Evolutionary conservation across 2,329 filamentous ascomycete genomes (phyloP), one percentile per base, ranked within the genome.

Genomic region (Pseudogymnoascus sp.): DNA sequence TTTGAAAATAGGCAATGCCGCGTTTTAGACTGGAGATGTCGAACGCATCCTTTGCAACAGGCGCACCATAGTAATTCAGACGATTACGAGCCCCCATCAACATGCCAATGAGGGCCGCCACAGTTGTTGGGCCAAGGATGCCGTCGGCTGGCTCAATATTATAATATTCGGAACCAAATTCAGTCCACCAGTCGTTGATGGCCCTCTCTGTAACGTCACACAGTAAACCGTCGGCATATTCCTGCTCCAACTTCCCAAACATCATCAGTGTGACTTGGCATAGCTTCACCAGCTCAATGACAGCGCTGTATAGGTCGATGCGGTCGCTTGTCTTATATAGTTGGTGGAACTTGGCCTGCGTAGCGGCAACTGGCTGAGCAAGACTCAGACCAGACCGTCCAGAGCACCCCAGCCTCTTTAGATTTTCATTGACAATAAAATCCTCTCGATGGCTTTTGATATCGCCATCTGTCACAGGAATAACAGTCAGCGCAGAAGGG

Each of bases 121-220:
- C 92, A 0, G 92, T 97, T 0, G 90, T 95, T 1, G 94, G 92
- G 0, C 94, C 94, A 2, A 99, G 77, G 21, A 96, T 92, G 10
- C 93, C 93, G 74, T 99, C 94, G 8, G 88, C 89, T 1, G 94
- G 93, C 73, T 97, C 94, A 35, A 92, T 84, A 61, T 93, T 95
- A 77, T 93, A 97, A 70, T 94, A 87, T 66, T 97, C 93, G 0
- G 87, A 87, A 1, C 94, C 94, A 63, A 97, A 88, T 69, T 96
- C 90, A 1, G 89, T 87, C 94, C 94, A 97, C 94, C 94, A 99
- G 72, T 97, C 90, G 64, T 87, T 88, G 68, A 97, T 85, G 1
- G 92, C 91, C 64, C 83, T 87, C 73, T 99, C 94, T 0, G 94
- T 97, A 44, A 94, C 81, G 75, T 99, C 94, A 72, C 94, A 99